These are phyloP conservation scores for Diaporthe aspalathi DNA, from an alignment of 2,329 filamentous ascomycete species.

Conservation along the genomic window DNA sequence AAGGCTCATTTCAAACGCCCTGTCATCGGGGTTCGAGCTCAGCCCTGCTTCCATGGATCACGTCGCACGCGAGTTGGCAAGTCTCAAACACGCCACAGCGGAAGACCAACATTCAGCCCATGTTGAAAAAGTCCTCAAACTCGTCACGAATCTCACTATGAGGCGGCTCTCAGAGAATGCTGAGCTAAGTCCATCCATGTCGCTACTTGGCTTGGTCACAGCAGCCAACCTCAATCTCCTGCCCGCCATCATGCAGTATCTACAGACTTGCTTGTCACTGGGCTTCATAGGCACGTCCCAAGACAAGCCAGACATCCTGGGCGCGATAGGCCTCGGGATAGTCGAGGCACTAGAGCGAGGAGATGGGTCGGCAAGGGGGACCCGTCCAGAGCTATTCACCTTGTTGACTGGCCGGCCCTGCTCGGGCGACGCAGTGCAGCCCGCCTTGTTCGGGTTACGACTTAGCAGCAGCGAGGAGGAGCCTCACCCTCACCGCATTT, in stretches of 20 bases:
- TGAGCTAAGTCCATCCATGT: slow-evolving; percentile 35
- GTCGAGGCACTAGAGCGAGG: slow-evolving; percentile 31
- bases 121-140: slow-evolving; percentile 44
- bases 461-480: neutral
- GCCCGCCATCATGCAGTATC: slow-evolving; percentile 40
- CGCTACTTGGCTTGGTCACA: slow-evolving; percentile 40
- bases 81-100: neutral
- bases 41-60: slow-evolving; percentile 9
- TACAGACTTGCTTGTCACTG: slow-evolving; percentile 35
- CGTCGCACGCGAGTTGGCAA: slow-evolving; percentile 10
- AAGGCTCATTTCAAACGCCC: slow-evolving; percentile 43
- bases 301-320: neutral
- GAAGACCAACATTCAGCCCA: neutral
- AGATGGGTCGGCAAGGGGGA: slow-evolving; percentile 20
- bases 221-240: slow-evolving; percentile 36
- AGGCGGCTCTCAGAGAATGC: slow-evolving; percentile 45
- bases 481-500: slow-evolving; percentile 9
- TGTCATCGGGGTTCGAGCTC: neutral
- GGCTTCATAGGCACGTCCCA: slow-evolving; percentile 9
- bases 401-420: slow-evolving; percentile 40
- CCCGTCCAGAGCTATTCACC: slow-evolving; percentile 40
- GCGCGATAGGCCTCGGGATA: slow-evolving; percentile 1
- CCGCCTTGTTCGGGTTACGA: slow-evolving; percentile 34
- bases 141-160: slow-evolving; percentile 56
- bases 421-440: neutral